A percentile compares a stretch with the other conserved stretches of the same genome.
These are phyloP conservation scores for Populus simonii DNA, from an alignment of 345 rosid species.

Conservation along the genomic window DNA sequence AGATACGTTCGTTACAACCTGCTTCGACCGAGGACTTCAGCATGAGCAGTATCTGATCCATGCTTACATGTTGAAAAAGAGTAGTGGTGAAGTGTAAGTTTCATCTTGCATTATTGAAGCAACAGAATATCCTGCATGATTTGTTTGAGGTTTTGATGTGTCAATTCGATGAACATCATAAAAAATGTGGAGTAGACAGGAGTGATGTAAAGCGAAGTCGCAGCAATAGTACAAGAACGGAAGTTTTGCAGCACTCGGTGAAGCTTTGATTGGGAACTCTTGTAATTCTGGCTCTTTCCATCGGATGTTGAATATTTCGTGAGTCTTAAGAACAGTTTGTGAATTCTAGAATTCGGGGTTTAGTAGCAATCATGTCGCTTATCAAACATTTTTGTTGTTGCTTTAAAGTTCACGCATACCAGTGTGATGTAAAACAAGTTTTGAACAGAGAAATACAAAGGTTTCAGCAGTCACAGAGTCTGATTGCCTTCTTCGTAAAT, in stretches of 20 bases:
- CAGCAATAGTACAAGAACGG: not conserved
- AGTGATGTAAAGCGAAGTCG: not conserved
- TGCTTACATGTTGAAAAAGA: not conserved
- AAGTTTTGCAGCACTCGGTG: too few relatives aligned
- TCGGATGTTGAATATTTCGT: not conserved
- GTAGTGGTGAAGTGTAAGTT: not conserved
- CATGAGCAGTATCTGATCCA: not conserved
- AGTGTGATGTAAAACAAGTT: not conserved
- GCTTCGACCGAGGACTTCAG: not conserved
- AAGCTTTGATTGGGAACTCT: too few relatives aligned
- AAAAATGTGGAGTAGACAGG: not conserved
- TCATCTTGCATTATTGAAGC: not conserved
- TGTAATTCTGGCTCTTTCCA: too few relatives aligned
- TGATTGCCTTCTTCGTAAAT: not conserved
- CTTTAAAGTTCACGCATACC: not conserved
- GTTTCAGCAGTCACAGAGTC: not conserved
- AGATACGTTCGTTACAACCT: not conserved
- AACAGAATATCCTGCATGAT: not conserved
- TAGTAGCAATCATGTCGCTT: too few relatives aligned
- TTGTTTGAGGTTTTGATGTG: not conserved
- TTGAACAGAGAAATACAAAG: not conserved
- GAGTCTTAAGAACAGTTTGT: too few relatives aligned
- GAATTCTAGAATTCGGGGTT: too few relatives aligned
- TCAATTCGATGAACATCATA: not conserved
- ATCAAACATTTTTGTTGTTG: too few relatives aligned